Conservation (phyloP, 106 monocot species). For the Iris macrosiphon region DNA sequence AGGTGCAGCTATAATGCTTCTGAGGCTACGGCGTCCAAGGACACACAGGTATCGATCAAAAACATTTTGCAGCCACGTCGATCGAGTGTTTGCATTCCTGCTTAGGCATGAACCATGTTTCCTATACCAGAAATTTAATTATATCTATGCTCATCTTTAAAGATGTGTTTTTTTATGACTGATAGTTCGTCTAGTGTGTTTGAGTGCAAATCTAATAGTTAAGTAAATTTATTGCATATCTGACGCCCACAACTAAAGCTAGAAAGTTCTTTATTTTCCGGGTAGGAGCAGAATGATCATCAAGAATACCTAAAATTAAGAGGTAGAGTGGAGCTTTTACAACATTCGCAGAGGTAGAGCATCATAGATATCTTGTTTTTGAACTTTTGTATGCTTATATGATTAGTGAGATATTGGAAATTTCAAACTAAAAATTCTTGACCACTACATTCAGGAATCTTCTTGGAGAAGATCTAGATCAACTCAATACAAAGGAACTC, state of each 20-base stretch:
- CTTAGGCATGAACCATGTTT: not conserved
- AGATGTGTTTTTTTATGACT: not conserved
- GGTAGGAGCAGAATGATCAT: constrained; percentile 34
- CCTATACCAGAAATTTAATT: no score
- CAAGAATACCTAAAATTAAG: constrained; percentile 63
- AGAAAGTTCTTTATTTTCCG: not conserved
- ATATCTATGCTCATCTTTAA: not conserved
- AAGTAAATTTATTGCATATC: no score
- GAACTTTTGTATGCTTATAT: no score
- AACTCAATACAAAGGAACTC: constrained; percentile 46
- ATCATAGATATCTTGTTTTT: no score
- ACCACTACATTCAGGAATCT: constrained; percentile 35
- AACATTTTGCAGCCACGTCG: not conserved
- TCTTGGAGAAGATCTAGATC: constrained; percentile 59
- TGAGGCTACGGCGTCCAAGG: constrained; percentile 10
- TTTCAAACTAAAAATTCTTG: not conserved
- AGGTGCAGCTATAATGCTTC: constrained; percentile 24
- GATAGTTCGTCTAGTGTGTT: not conserved
- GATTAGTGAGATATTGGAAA: not conserved
- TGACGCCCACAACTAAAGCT: no score
- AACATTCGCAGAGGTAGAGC: constrained; percentile 60
- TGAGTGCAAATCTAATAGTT: no score
- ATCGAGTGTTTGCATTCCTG: not conserved
- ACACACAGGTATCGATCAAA: constrained; percentile 13
- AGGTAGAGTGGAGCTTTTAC: constrained; percentile 45